Percentiles rank a stretch among this genome's conserved stretches.
Evolutionary conservation across 164 flowering plant species (phyloP).

Genomic region (Sedum album): DNA sequence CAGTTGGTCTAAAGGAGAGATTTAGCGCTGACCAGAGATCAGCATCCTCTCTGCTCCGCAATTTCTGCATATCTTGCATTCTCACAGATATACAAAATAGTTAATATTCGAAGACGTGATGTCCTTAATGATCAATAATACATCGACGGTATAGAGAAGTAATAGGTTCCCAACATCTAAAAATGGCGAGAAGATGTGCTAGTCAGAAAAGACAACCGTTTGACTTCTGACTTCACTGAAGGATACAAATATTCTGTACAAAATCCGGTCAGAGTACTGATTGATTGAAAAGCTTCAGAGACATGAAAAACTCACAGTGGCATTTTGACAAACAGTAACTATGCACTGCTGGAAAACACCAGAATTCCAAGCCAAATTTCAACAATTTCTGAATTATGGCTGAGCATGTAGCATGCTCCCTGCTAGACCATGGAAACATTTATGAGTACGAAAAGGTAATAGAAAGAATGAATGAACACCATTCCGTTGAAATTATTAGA

Average conservation of each 20-base stretch:
- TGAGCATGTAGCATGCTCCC: no score
- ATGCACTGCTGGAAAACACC: no score
- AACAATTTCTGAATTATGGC: no score
- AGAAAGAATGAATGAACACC: no score
- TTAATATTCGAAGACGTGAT: neutral
- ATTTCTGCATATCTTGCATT: neutral
- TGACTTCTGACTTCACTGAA: neutral
- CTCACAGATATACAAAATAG: neutral
- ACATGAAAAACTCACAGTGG: neutral
- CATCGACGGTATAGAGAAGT: neutral
- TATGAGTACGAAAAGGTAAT: no score
- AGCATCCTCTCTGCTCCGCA: neutral
- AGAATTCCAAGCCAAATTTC: no score
- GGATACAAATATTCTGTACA: neutral
- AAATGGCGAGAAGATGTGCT: neutral
- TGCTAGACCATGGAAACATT: no score
- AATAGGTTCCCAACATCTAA: neutral
- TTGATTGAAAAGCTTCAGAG: no score
- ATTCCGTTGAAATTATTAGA: no score
- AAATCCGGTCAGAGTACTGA: neutral
- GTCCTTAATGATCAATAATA: neutral
- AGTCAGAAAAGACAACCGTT: neutral
- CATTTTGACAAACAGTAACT: neutral
- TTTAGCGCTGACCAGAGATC: conserved; percentile 3
- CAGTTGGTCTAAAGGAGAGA: neutral